These are phyloP conservation scores for Hymenoscyphus occultus DNA, from an alignment of 2,329 filamentous ascomycete genomes.

Conservation along the genomic window DNA sequence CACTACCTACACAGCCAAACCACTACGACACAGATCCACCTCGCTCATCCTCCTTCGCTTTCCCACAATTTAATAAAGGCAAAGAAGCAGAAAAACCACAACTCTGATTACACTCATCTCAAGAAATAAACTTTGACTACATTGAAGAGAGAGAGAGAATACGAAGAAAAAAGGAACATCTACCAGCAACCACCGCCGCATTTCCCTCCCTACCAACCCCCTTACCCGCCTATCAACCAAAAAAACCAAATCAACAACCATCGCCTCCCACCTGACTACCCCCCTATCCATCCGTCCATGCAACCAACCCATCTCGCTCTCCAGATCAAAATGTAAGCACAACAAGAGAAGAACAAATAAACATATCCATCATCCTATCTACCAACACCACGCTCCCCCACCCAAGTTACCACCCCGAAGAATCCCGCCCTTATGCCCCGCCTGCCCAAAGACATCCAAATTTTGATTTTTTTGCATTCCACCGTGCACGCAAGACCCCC, in stretches of 20 bases:
- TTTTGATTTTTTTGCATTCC: not conserved
- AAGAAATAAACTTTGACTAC: not conserved
- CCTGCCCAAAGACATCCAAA: not conserved
- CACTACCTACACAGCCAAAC: not conserved
- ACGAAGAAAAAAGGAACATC: not conserved
- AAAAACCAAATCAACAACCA: not conserved
- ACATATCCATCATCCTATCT: conserved; percentile 3
- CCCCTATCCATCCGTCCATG: not conserved
- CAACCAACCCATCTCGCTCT: not conserved
- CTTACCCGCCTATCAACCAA: not conserved
- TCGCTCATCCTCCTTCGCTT: not conserved
- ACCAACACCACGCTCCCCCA: not conserved
- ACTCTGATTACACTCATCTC: not conserved
- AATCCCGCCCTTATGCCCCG: conserved; percentile 2
- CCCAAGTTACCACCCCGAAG: not conserved
- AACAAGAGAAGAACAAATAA: not conserved
- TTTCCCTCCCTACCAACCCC: not conserved
- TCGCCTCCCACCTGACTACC: not conserved
- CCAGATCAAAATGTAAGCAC: too few relatives aligned
- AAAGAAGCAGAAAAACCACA: not conserved
- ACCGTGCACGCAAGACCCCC: not conserved
- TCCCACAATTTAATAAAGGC: not conserved
- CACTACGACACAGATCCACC: not conserved
- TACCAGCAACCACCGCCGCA: too few relatives aligned
- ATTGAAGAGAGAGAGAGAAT: not conserved